Conservation (phyloP, 2,329 filamentous ascomycete species). For the Penicillium sp. region DNA sequence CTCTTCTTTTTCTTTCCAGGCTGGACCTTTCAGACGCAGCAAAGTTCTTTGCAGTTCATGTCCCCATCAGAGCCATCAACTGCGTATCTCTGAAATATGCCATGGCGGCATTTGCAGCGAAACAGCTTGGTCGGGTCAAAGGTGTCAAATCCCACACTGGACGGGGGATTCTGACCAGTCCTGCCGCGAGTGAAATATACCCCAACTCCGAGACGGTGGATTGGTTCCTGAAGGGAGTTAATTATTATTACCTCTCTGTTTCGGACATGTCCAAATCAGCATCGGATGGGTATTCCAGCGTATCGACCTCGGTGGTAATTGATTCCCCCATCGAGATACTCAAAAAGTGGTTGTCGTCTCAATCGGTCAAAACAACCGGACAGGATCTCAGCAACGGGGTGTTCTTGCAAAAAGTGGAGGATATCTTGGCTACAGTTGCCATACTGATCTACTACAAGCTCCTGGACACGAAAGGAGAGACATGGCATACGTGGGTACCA, state of each 20-base stretch:
- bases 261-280: slow-evolving; percentile 42
- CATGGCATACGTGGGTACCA: slow-evolving; percentile 47
- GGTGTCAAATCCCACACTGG: slow-evolving; percentile 18
- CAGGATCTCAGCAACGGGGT: slow-evolving; percentile 8
- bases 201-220: slow-evolving; percentile 46
- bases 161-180: slow-evolving; percentile 28
- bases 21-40: slow-evolving; percentile 36
- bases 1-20: slow-evolving; percentile 14
- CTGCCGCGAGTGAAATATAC: slow-evolving; percentile 49
- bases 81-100: slow-evolving; percentile 31
- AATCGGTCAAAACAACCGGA: slow-evolving; percentile 10
- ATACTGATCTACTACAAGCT: slow-evolving; percentile 60
- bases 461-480: slow-evolving; percentile 54
- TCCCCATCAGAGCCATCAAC: slow-evolving; percentile 34
- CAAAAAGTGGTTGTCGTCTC: slow-evolving; percentile 20
- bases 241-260: slow-evolving; percentile 56
- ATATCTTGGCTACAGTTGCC: slow-evolving; percentile 54
- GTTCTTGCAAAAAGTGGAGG: slow-evolving; percentile 46
- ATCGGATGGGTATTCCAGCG: slow-evolving; percentile 26
- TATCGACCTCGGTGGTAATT: slow-evolving; percentile 27
- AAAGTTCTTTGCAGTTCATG: slow-evolving; percentile 36
- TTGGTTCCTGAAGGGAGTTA: slow-evolving; percentile 56
- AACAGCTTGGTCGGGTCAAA: slow-evolving; percentile 33
- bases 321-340: slow-evolving; percentile 28
- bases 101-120: slow-evolving; percentile 36